These are phyloP conservation scores for Colletotrichum echinochloae DNA, from an alignment of 2,329 filamentous ascomycete species.

Conservation along the genomic window DNA sequence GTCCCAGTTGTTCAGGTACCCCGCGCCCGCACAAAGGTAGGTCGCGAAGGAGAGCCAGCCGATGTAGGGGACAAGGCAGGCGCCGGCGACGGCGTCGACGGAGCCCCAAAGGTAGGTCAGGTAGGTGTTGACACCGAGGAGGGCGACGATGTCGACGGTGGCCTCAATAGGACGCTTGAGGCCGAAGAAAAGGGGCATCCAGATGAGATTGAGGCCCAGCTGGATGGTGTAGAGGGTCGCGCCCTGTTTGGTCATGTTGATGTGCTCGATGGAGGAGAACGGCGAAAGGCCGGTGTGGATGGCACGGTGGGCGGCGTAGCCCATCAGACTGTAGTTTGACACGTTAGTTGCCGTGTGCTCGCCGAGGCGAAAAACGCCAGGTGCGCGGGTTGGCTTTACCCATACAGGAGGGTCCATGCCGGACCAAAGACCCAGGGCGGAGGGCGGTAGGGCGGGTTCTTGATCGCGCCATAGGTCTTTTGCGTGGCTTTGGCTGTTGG, in stretches of 20 bases:
- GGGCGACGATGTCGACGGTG: conserved; percentile 77
- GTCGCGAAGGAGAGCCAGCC: conserved; percentile 90
- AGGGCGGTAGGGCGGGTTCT: conserved; percentile 74
- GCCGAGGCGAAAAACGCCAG: conserved; percentile 4
- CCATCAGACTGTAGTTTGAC: conserved; percentile 73
- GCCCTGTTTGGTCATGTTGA: conserved; percentile 71
- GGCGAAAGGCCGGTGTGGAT: conserved; percentile 72
- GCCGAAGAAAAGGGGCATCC: conserved; percentile 96
- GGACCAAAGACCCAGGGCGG: conserved; percentile 73
- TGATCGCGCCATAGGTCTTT: conserved; percentile 72
- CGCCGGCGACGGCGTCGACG: conserved; percentile 79
- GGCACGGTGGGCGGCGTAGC: conserved; percentile 87
- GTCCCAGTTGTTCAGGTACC: conserved; percentile 77
- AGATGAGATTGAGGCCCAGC: conserved; percentile 85
- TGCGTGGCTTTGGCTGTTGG: conserved; percentile 66
- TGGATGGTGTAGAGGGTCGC: conserved; percentile 88
- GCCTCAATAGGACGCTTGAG: conserved; percentile 79
- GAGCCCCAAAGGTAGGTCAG: conserved; percentile 81
- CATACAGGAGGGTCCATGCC: conserved; percentile 75
- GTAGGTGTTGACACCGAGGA: conserved; percentile 79
- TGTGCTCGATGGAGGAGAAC: conserved; percentile 64
- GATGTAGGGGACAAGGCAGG: conserved; percentile 83
- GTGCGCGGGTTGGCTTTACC: conserved; percentile 48
- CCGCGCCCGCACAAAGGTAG: conserved; percentile 80
- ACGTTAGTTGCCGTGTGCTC: conserved; percentile 28